Percentiles rank a stretch among this genome's conserved stretches.
phyloP scores from a whole-genome alignment of 1,284 basidiomycete species.

The Trametes sp. region DNA sequence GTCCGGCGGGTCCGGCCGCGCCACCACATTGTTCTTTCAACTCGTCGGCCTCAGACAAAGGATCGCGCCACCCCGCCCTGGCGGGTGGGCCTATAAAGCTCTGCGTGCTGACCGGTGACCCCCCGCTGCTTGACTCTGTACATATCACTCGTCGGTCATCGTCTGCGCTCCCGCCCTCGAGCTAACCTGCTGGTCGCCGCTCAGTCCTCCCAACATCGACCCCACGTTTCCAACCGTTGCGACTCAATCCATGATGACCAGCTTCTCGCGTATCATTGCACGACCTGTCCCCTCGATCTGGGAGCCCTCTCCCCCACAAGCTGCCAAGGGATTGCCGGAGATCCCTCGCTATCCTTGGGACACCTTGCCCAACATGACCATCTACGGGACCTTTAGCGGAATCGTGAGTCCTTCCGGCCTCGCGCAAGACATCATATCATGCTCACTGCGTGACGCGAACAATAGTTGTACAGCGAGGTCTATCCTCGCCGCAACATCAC shows the following conservation, averaged over 20 bases:
- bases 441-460: neutral
- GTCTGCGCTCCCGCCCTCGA: neutral
- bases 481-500: neutral
- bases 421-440: too few relatives aligned
- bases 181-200: neutral
- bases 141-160: slow-evolving; percentile 5
- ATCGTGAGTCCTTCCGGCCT: neutral
- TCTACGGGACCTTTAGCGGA: neutral
- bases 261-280: slow-evolving; percentile 26
- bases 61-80: slow-evolving; percentile 5
- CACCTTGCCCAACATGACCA: neutral
- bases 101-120: neutral
- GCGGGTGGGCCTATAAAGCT: neutral
- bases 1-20: too few relatives aligned
- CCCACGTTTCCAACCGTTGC: neutral
- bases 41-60: slow-evolving; percentile 4
- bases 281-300: slow-evolving; percentile 8
- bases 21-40: slow-evolving; percentile 4
- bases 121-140: slow-evolving; percentile 16
- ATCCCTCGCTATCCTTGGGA: neutral
- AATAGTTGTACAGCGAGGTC: neutral
- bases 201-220: neutral
- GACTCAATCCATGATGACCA: slow-evolving; percentile 7
- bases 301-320: neutral
- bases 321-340: neutral